These are phyloP conservation scores for Tuctoria greenei DNA, from an alignment of 176 grass and related monocot genomes.

Conservation along the genomic window DNA sequence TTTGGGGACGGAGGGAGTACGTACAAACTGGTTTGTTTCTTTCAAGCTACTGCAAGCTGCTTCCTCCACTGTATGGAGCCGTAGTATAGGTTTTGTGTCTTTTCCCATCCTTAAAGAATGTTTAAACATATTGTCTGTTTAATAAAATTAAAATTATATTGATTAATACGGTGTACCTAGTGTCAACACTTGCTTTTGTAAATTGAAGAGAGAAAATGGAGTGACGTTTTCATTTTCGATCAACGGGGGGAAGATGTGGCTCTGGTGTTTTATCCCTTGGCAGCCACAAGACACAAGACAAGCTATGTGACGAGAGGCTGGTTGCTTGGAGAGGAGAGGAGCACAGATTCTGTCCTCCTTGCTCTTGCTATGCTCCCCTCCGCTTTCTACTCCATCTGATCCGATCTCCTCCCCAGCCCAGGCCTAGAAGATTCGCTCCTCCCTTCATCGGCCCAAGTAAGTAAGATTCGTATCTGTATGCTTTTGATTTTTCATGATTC, in stretches of 20 bases:
- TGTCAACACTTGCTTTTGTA: too few relatives aligned
- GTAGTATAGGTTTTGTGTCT: background rate
- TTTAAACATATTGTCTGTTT: background rate
- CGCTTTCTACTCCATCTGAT: background rate
- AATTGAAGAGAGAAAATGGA: background rate
- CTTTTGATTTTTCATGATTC: too few relatives aligned
- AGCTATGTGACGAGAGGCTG: background rate
- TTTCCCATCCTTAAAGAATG: background rate
- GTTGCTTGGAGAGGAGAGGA: background rate
- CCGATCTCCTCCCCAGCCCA: background rate
- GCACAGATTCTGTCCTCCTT: background rate
- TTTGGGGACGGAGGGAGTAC: too few relatives aligned
- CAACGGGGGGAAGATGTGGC: constrained; percentile 6
- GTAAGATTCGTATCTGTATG: too few relatives aligned
- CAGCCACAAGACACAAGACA: background rate
- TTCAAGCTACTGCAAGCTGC: background rate
- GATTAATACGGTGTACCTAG: background rate
- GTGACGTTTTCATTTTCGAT: background rate
- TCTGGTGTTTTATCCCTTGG: constrained; percentile 1
- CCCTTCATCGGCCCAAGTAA: background rate
- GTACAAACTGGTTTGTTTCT: background rate
- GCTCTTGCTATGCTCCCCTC: background rate
- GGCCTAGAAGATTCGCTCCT: background rate
- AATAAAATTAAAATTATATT: background rate
- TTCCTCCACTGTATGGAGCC: background rate